Base-by-base conservation (phyloP, 129 eudicot species). In the Scalesia atractyloides region DNA sequence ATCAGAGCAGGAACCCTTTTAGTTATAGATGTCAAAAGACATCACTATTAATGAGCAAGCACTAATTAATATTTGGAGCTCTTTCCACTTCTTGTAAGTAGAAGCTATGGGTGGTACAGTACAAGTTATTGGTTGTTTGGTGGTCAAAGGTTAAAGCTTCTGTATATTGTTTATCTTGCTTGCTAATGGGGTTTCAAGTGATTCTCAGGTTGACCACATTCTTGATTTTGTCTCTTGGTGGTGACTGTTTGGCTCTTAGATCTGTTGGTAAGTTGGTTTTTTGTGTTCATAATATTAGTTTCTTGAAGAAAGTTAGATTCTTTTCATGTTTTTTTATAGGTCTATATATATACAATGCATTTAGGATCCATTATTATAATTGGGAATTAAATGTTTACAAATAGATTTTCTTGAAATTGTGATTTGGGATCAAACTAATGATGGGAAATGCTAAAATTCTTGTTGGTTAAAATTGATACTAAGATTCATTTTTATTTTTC, bases 181-280 rank as follows among this genome's bases (percentile, higher is more conserved):
- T 71, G 77, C 46, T 52, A 43, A 85, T 92, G 96, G 91, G 75
- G 86, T 48, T 85, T 64, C 81, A 62, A 60, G 62, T 85, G 85
- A 46, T 73, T 63, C 59, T 81, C 49, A 4, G 59, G 73, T 68
- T 80, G 75, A 66, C 84, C 69, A 76, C 74, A 62, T 84, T 79
- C 76, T 81, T 73, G 48, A 59, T 84, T 63, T 76, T 70, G 72
- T 60, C 75, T 76, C 64, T 86, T n/a, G 69, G 78, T 76, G 74
- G 48, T 79, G 68, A 44, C 54, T 78, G 78, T 57, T 80, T 78
- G 48, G 66, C 79, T 70, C 79, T 77, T 50, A 74, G 86, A 85
- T 85, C 89, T 85, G 81, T 89, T 76, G 98, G 98, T 92, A 84
- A 83, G 41, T 68, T 63, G 68, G 59, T 58, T 69, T 68, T 5